Conservation (phyloP, 495 filamentous ascomycete species). For the Penicillium riverlandense region DNA sequence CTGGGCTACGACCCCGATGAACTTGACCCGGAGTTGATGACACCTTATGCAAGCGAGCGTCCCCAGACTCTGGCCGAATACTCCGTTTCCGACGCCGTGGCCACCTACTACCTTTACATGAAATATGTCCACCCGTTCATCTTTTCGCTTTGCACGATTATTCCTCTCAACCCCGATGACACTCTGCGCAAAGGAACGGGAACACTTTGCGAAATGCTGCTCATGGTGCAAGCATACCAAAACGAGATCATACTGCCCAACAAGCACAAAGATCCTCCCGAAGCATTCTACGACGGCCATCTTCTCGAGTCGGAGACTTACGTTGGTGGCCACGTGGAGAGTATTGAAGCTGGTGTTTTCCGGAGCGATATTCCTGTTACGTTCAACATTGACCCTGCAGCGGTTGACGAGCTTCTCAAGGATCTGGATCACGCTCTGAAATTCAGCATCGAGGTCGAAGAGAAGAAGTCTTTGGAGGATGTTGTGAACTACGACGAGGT, state of each 20-base stretch:
- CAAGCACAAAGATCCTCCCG: conserved; percentile 86
- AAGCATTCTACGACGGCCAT: conserved; percentile 95
- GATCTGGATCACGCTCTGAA: conserved; percentile 88
- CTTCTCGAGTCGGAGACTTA: conserved; percentile 95
- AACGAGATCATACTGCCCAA: conserved; percentile 90
- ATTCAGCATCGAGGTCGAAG: conserved; percentile 90
- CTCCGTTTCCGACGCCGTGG: conserved; percentile 97
- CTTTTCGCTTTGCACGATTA: conserved; percentile 94
- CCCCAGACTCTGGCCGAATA: conserved; percentile 95
- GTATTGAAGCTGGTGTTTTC: conserved; percentile 98
- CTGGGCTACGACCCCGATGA: conserved; percentile 98
- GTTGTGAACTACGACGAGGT: conserved; percentile 90
- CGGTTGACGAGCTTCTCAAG: conserved; percentile 77
- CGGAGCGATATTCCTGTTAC: conserved; percentile 90
- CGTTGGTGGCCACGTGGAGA: conserved; percentile 97
- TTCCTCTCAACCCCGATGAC: conserved; percentile 89
- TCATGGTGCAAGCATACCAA: conserved; percentile 97
- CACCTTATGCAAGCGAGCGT: conserved; percentile 81
- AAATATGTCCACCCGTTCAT: conserved; percentile 99
- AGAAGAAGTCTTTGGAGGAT: conserved; percentile 88
- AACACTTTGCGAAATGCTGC: conserved; percentile 95
- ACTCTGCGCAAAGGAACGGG: conserved; percentile 92
- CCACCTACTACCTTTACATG: conserved; percentile 99
- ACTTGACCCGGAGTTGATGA: conserved; percentile 97
- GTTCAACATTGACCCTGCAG: conserved; percentile 78